A percentile compares a stretch with the other conserved stretches of the same genome.
Conservation (phyloP, 495 filamentous ascomycete species). For the Penicillium psychrofluorescens region DNA sequence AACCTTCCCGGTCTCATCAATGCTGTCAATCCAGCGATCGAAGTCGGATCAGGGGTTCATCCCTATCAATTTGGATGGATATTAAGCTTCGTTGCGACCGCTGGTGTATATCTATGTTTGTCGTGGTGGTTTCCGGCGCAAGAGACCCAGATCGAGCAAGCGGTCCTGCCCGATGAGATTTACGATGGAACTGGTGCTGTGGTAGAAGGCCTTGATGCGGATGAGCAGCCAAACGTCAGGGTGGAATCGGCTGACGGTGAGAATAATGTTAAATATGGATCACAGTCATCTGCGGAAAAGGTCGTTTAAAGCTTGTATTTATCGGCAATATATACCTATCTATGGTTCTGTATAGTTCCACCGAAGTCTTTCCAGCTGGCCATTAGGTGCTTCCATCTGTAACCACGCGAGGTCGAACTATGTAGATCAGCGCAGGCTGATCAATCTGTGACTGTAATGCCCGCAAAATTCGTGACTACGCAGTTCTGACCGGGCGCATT, state of each 20-base stretch:
- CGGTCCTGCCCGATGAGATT: slow-evolving; percentile 43
- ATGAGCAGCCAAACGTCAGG: not conserved
- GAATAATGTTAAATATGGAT: no score
- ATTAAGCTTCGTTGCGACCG: slow-evolving; percentile 42
- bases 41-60: slow-evolving; percentile 39
- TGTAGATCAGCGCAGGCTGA: no score
- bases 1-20: slow-evolving; percentile 53
- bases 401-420: no score
- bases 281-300: slow-evolving; percentile 1
- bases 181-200: slow-evolving; percentile 28
- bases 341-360: no score
- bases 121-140: slow-evolving; percentile 26
- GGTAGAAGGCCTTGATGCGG: slow-evolving; percentile 21
- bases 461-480: no score
- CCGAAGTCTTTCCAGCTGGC: no score
- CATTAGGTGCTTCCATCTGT: no score
- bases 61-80: slow-evolving; percentile 53
- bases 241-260: no score
- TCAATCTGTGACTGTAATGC: no score
- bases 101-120: slow-evolving; percentile 38
- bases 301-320: slow-evolving; percentile 1
- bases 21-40: slow-evolving; percentile 36
- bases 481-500: no score
- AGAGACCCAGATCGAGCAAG: slow-evolving; percentile 31
- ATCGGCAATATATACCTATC: no score